These are phyloP conservation scores for Aphanomyces stellatus DNA, from an alignment of 352 stramenopile species.

Conservation along the genomic window DNA sequence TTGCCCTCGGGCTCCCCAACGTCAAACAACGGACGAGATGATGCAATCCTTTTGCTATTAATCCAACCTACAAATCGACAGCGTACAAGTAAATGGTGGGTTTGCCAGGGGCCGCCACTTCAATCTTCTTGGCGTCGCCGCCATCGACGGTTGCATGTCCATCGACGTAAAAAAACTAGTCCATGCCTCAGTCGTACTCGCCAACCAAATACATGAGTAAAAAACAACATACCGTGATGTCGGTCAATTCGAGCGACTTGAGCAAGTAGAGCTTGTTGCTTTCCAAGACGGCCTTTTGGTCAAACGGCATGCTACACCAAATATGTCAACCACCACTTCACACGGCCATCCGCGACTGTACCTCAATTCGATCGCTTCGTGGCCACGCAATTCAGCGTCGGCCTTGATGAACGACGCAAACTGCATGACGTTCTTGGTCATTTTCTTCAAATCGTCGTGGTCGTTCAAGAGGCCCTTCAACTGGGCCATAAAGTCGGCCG, in stretches of 20 bases:
- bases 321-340: constrained; percentile 2
- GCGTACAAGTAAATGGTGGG: constrained; percentile 26
- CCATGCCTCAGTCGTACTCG: too few species aligned
- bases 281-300: constrained; percentile 90
- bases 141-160: constrained; percentile 49
- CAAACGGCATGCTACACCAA: constrained; percentile 84
- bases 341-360: constrained; percentile 25
- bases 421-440: constrained; percentile 96
- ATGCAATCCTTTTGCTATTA: too few species aligned
- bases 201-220: too few species aligned
- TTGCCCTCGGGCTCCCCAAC: too few species aligned
- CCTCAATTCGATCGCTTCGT: constrained; percentile 89
- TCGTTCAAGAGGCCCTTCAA: constrained; percentile 67
- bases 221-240: constrained; percentile 45
- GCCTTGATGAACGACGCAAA: constrained; percentile 94
- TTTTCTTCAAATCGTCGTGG: constrained; percentile 77
- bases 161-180: constrained; percentile 67
- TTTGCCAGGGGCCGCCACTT: constrained; percentile 73
- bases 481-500: constrained; percentile 80
- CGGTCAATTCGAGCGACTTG: constrained; percentile 82
- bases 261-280: constrained; percentile 88
- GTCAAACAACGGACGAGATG: too few species aligned
- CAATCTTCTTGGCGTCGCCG: constrained; percentile 76
- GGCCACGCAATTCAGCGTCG: constrained; percentile 87
- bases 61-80: neutral